Percentiles rank a stretch among this genome's conserved stretches.
phyloP scores from a whole-genome alignment of 148 eudicot genomes.

The Talinum fruticosum region DNA sequence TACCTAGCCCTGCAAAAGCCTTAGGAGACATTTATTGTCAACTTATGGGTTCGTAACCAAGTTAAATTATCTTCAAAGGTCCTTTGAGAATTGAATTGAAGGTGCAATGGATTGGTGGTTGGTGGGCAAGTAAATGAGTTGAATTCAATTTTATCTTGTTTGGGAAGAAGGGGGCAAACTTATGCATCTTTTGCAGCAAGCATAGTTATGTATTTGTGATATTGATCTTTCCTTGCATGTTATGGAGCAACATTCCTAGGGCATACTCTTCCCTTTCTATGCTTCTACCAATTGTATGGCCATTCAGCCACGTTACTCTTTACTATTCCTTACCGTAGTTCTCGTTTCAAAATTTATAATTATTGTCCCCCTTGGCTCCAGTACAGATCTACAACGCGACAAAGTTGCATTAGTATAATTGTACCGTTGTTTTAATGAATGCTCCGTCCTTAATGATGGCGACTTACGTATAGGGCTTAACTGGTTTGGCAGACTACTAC shows the following conservation, averaged over 20 bases:
- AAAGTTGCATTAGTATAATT: too few species aligned
- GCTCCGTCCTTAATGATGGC: too few species aligned
- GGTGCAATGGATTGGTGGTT: neutral
- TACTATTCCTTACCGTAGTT: neutral
- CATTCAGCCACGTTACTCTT: too few species aligned
- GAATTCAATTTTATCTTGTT: neutral
- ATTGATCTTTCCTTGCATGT: conserved; percentile 1
- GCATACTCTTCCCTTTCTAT: too few species aligned
- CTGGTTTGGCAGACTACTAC: too few species aligned
- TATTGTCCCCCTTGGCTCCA: neutral
- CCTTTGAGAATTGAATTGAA: neutral
- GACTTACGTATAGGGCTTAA: too few species aligned
- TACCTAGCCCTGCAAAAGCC: neutral
- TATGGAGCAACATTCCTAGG: conserved; percentile 18
- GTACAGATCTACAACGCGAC: too few species aligned
- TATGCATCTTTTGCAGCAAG: neutral
- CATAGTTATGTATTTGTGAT: neutral
- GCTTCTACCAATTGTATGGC: too few species aligned
- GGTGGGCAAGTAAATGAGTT: neutral
- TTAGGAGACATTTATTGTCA: neutral
- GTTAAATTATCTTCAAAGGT: neutral
- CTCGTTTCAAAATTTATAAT: neutral
- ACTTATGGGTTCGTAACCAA: neutral
- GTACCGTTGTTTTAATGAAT: too few species aligned
- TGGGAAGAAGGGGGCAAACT: neutral